Percentiles rank a stretch among this genome's conserved stretches.
Evolutionary conservation across 1,284 basidiomycete species (phyloP).

Genomic region (Thecaphora frezii): DNA sequence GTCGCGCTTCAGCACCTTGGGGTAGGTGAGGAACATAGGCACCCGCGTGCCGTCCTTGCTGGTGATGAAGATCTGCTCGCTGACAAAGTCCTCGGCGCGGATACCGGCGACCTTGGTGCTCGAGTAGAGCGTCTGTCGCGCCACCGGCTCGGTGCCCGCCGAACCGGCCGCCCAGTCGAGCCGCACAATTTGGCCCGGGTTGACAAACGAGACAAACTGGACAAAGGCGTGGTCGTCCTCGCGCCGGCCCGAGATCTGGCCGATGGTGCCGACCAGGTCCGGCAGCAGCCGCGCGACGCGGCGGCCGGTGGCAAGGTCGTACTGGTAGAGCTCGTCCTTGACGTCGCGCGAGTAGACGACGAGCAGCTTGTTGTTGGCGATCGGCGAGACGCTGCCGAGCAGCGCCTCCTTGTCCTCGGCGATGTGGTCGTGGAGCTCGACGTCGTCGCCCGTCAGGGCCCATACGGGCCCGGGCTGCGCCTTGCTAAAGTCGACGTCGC

Average conservation of each 20-base stretch:
- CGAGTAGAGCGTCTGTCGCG: constrained; percentile 64
- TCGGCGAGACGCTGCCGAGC: constrained; percentile 65
- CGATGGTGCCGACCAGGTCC: constrained; percentile 71
- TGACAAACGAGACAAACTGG: constrained; percentile 71
- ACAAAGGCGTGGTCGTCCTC: constrained; percentile 72
- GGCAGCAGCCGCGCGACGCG: constrained; percentile 67
- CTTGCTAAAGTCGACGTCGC: constrained; percentile 29
- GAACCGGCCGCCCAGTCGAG: constrained; percentile 37
- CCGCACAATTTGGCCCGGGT: constrained; percentile 67
- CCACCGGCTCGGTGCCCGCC: constrained; percentile 44
- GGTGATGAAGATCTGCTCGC: constrained; percentile 66
- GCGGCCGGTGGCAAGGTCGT: constrained; percentile 66
- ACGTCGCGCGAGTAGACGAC: constrained; percentile 76
- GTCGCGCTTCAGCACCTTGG: constrained; percentile 71
- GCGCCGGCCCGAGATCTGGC: constrained; percentile 65
- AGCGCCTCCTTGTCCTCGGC: constrained; percentile 70
- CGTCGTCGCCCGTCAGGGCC: constrained; percentile 37
- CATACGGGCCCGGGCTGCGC: constrained; percentile 29
- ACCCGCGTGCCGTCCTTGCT: constrained; percentile 79
- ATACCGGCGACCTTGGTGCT: constrained; percentile 70
- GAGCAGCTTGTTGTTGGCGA: constrained; percentile 68
- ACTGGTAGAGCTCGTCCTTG: constrained; percentile 78
- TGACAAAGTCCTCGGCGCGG: constrained; percentile 71
- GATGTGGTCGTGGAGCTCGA: constrained; percentile 67
- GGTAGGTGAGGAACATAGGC: constrained; percentile 83